These are phyloP conservation scores for Geotrichum reessii DNA, from an alignment of 1,139 yeast species.

Conservation along the genomic window DNA sequence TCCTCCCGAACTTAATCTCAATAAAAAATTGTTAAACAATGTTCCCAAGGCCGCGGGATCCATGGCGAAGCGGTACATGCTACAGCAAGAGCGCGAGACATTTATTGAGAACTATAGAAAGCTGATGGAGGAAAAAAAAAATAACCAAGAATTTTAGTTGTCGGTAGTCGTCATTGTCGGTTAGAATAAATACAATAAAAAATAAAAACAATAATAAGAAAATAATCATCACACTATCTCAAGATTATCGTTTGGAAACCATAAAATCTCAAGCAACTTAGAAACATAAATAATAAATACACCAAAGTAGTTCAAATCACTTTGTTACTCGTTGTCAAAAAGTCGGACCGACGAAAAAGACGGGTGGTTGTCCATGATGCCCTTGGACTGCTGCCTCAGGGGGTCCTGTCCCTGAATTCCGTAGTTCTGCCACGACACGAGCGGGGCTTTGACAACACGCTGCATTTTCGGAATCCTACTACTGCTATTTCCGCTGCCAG, in stretches of 20 bases:
- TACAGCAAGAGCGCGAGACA: slow-evolving; percentile 37
- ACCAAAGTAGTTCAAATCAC: too few relatives aligned
- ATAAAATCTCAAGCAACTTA: background rate
- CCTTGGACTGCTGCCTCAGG: slow-evolving; percentile 18
- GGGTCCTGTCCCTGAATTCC: background rate
- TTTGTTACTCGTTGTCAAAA: slow-evolving; percentile 6
- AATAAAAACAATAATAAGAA: background rate
- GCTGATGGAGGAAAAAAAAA: slow-evolving; percentile 27
- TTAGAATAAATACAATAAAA: background rate
- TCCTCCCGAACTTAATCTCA: slow-evolving; percentile 38
- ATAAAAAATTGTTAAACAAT: slow-evolving; percentile 31
- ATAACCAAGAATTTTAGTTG: background rate
- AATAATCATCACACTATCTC: background rate
- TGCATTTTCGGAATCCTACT: slow-evolving; percentile 14
- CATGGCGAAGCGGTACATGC: slow-evolving; percentile 35
- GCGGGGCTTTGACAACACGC: slow-evolving; percentile 14
- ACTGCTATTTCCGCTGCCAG: background rate
- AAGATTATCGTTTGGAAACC: too few relatives aligned
- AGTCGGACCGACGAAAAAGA: slow-evolving; percentile 9
- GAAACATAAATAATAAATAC: too few relatives aligned
- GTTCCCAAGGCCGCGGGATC: slow-evolving; percentile 42
- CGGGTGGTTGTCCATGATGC: slow-evolving; percentile 10
- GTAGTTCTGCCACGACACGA: slow-evolving; percentile 9
- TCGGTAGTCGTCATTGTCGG: background rate
- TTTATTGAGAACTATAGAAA: slow-evolving; percentile 35